Evolutionary conservation across 2,329 filamentous ascomycete species (phyloP).

Genomic region (Bretziella fagacearum): DNA sequence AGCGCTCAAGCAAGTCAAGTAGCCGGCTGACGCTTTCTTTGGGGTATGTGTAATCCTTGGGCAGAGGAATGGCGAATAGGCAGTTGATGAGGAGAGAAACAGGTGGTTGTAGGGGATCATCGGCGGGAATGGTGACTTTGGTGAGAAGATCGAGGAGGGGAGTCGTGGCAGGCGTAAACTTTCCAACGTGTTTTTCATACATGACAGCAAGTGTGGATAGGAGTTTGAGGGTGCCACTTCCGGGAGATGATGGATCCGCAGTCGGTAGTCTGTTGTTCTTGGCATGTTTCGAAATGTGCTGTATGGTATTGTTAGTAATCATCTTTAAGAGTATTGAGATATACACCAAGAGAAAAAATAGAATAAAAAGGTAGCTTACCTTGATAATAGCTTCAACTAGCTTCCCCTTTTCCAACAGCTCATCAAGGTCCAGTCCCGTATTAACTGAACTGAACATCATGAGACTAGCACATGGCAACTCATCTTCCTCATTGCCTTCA

Average conservation of each 20-base stretch:
- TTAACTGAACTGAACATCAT: slow-evolving; percentile 15
- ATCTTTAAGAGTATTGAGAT: neutral
- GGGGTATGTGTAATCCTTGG: slow-evolving; percentile 15
- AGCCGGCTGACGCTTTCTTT: slow-evolving; percentile 8
- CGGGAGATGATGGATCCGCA: slow-evolving; percentile 16
- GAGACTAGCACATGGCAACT: slow-evolving; percentile 15
- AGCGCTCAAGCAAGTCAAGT: slow-evolving; percentile 6
- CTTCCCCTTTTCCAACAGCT: slow-evolving; percentile 16
- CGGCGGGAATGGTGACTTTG: slow-evolving; percentile 11
- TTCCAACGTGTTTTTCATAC: slow-evolving; percentile 16
- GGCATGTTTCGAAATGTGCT: slow-evolving; percentile 16
- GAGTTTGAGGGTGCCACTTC: slow-evolving; percentile 16
- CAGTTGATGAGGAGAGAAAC: slow-evolving; percentile 17
- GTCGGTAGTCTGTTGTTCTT: slow-evolving; percentile 14
- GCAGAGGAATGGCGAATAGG: slow-evolving; percentile 16
- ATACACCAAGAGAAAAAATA: neutral
- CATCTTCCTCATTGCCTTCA: slow-evolving; percentile 15
- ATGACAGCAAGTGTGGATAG: slow-evolving; percentile 16
- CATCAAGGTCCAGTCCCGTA: slow-evolving; percentile 28
- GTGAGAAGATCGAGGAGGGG: slow-evolving; percentile 16
- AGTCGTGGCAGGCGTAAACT: slow-evolving; percentile 15
- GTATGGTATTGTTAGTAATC: neutral
- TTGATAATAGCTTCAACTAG: slow-evolving; percentile 16
- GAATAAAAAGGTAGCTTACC: no score
- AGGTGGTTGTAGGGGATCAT: slow-evolving; percentile 16